Conservation (phyloP, 768 basidiomycete species). For the Gymnopilus junonius region DNA sequence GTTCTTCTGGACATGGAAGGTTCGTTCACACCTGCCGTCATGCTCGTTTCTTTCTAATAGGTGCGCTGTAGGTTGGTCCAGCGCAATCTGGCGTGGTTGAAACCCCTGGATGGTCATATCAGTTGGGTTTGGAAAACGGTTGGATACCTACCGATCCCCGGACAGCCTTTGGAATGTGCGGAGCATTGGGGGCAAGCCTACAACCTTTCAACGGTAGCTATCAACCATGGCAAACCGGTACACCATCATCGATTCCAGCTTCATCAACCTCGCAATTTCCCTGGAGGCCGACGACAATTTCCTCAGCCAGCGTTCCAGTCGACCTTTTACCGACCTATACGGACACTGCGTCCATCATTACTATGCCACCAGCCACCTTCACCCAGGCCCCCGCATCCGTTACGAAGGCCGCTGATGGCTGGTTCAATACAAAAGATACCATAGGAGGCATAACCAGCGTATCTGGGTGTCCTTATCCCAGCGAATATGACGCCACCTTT, state of each 20-base stretch:
- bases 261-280: conserved; percentile 46
- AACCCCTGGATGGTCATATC: conserved; percentile 47
- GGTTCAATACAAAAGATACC: conserved; percentile 59
- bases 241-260: conserved; percentile 55
- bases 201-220: conserved; percentile 38
- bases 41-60: neutral
- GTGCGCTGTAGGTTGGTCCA: conserved; percentile 37
- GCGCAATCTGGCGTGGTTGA: conserved; percentile 46
- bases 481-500: conserved; percentile 41
- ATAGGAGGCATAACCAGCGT: conserved; percentile 48
- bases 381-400: conserved; percentile 40
- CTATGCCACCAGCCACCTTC: conserved; percentile 59
- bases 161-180: conserved; percentile 61
- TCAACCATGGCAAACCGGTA: conserved; percentile 61
- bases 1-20: conserved; percentile 56
- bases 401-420: conserved; percentile 54
- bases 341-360: conserved; percentile 58
- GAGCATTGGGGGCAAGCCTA: conserved; percentile 42
- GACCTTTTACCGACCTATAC: conserved; percentile 65
- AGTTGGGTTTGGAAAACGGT: conserved; percentile 61
- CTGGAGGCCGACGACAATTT: conserved; percentile 60
- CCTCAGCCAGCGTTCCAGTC: conserved; percentile 32
- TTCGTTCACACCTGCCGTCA: conserved; percentile 4
- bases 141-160: conserved; percentile 82
- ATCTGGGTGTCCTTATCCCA: conserved; percentile 58